These are phyloP conservation scores for Solanum rostratum DNA, from an alignment of 257 asterid species.

Conservation along the genomic window DNA sequence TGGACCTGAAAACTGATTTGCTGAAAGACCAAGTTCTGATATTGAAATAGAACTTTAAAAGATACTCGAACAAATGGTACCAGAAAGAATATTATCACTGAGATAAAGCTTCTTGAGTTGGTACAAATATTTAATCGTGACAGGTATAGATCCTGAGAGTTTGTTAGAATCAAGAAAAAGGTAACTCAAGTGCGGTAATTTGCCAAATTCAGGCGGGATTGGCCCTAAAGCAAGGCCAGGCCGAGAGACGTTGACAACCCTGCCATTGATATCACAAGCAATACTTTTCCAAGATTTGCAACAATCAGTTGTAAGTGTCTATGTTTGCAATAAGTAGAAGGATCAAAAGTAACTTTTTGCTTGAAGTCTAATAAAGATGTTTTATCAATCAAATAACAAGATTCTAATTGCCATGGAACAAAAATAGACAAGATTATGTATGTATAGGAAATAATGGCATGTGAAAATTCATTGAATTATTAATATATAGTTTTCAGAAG, in stretches of 20 bases:
- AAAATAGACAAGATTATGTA: not conserved
- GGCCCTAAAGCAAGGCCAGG: conserved; percentile 28
- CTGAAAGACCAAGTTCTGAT: conserved; percentile 21
- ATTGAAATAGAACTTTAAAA: conserved; percentile 23
- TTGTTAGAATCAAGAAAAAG: conserved; percentile 30
- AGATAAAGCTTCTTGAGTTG: conserved; percentile 20
- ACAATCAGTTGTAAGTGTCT: conserved; percentile 49
- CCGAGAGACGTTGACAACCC: conserved; percentile 39
- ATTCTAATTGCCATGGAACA: too few species aligned
- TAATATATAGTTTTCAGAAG: not conserved
- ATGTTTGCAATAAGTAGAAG: conserved; percentile 35
- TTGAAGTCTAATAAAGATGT: conserved; percentile 49
- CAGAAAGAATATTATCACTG: conserved; percentile 28
- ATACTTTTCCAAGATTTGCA: conserved; percentile 58
- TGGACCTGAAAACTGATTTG: conserved; percentile 33
- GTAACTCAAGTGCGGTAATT: conserved; percentile 11
- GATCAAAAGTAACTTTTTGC: conserved; percentile 33
- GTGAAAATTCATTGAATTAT: not conserved
- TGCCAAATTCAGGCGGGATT: conserved; percentile 44
- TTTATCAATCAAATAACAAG: conserved; percentile 22
- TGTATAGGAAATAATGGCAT: not conserved
- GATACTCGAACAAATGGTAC: conserved; percentile 22
- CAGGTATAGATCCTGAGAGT: conserved; percentile 39
- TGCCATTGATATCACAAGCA: conserved; percentile 29
- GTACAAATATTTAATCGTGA: conserved; percentile 10